phyloP scores from a whole-genome alignment of 1,284 basidiomycete species.

The Austroboletus novae-zelandiae region DNA sequence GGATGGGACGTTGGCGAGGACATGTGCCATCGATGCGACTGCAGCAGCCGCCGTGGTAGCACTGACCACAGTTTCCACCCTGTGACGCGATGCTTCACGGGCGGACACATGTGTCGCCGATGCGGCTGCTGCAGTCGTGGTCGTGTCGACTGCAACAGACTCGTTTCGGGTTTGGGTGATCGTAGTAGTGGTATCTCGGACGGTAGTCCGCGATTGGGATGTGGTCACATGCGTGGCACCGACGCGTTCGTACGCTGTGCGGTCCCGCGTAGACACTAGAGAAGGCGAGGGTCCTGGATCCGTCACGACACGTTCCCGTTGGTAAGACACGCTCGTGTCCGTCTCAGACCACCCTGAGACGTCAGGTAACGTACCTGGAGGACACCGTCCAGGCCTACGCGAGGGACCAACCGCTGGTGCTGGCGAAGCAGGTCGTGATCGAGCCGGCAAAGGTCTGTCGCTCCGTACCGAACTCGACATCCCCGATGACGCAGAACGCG shows the following conservation, averaged over 20 bases:
- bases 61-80: neutral
- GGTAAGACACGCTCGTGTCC: conserved; percentile 22
- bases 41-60: neutral
- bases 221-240: conserved; percentile 11
- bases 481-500: conserved; percentile 17
- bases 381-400: conserved; percentile 26
- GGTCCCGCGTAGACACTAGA: conserved; percentile 27
- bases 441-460: conserved; percentile 30
- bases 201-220: conserved; percentile 3
- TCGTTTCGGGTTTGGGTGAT: conserved; percentile 12
- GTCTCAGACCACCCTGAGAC: conserved; percentile 34
- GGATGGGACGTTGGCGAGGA: conserved; percentile 15
- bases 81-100: no score
- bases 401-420: conserved; percentile 12
- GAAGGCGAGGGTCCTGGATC: conserved; percentile 25
- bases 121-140: no score
- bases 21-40: conserved; percentile 1
- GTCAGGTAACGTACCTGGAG: conserved; percentile 28
- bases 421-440: conserved; percentile 18
- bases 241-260: conserved; percentile 7
- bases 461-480: conserved; percentile 29
- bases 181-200: conserved; percentile 10
- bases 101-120: no score
- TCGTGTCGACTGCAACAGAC: neutral
- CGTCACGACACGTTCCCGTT: conserved; percentile 15